These are phyloP conservation scores for Salicornia ramosissima DNA, from an alignment of 148 eudicot genomes.

Conservation along the genomic window DNA sequence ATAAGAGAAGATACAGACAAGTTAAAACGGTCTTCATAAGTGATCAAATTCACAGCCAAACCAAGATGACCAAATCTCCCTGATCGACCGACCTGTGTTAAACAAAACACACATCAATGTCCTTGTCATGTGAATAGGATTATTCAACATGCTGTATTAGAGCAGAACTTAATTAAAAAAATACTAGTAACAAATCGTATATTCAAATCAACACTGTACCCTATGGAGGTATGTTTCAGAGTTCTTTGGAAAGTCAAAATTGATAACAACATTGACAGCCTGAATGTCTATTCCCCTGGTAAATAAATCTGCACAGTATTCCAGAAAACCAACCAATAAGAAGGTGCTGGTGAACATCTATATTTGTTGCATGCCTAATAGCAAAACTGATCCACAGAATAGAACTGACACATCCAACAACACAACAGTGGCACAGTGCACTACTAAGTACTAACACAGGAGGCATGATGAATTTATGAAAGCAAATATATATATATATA, in stretches of 20 bases:
- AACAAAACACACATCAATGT: constrained; percentile 4
- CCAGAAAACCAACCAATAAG: neutral
- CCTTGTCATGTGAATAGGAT: neutral
- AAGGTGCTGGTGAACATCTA: neutral
- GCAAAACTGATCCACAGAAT: neutral
- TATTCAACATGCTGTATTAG: neutral
- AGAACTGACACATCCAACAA: no score
- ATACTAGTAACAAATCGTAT: no score
- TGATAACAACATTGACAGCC: constrained; percentile 88
- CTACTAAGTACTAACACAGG: no score
- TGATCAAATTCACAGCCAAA: constrained; percentile 83
- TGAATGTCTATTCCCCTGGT: constrained; percentile 94
- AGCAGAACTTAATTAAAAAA: neutral
- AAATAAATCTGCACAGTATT: constrained; percentile 57
- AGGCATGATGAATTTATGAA: no score
- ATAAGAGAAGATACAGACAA: constrained; percentile 43
- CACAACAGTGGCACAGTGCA: no score
- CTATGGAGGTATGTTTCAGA: constrained; percentile 89
- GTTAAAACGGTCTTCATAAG: constrained; percentile 86
- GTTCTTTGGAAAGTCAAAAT: constrained; percentile 83
- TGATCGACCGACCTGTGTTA: constrained; percentile 76
- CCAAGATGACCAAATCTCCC: constrained; percentile 96
- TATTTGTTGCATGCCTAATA: neutral
- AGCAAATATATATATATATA: no score
- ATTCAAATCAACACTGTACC: constrained; percentile 53